These are phyloP conservation scores for Neurospora sp. DNA, from an alignment of 495 filamentous ascomycete species.

Conservation along the genomic window DNA sequence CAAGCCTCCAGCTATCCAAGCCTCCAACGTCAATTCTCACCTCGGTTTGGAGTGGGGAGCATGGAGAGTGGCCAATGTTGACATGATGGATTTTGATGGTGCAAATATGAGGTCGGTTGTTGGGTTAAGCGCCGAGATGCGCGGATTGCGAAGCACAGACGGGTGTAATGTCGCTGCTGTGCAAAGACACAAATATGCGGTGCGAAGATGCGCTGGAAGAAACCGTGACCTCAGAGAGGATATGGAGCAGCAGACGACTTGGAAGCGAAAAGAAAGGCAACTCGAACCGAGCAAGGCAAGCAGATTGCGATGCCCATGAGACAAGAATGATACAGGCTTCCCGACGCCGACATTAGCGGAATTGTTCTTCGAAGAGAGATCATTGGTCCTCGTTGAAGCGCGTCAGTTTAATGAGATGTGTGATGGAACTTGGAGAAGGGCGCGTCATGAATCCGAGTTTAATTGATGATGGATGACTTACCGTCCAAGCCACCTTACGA, in stretches of 20 bases:
- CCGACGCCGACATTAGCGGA: not conserved
- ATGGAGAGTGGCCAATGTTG: not conserved
- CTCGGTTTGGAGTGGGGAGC: not conserved
- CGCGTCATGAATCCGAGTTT: not conserved
- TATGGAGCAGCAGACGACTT: not conserved
- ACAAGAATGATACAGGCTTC: not conserved
- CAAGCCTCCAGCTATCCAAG: not conserved
- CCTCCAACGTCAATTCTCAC: not conserved
- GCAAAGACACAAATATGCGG: not conserved
- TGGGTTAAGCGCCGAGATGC: not conserved
- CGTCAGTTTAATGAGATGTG: not conserved
- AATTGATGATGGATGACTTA: not conserved
- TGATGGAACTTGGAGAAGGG: not conserved
- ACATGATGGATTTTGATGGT: not conserved
- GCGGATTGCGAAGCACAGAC: not conserved
- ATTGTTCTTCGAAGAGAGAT: not conserved
- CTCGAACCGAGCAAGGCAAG: not conserved
- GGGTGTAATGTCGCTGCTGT: not conserved
- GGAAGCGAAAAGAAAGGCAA: not conserved
- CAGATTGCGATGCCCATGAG: not conserved
- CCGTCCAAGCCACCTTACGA: not conserved
- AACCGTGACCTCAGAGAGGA: not conserved
- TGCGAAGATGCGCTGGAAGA: not conserved
- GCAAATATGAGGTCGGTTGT: not conserved
- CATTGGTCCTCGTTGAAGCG: not conserved